Evolutionary conservation across 192 early-diverging fungal species (phyloP).

Genomic region (Entomortierella chlamydospora): DNA sequence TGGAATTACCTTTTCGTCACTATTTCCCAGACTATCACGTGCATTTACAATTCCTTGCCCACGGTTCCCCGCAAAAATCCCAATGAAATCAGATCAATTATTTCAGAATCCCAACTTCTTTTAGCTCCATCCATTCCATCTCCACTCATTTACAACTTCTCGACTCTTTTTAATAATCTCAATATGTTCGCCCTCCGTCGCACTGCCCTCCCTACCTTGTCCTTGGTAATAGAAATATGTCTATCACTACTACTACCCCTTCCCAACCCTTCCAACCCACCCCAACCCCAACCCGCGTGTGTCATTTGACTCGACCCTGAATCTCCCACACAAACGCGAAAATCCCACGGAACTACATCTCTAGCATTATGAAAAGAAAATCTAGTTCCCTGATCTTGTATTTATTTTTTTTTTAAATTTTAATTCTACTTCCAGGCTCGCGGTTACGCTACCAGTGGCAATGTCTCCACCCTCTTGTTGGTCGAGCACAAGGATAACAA

Average conservation of each 20-base stretch:
- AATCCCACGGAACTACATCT: not conserved
- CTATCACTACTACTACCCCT: too few relatives aligned
- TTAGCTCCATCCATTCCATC: constrained; percentile 3
- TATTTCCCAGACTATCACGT: not conserved
- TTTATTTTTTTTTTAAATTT: not conserved
- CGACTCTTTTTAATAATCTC: not conserved
- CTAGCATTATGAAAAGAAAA: not conserved
- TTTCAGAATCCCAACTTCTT: not conserved
- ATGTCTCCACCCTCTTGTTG: constrained; percentile 83
- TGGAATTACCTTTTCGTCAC: too few relatives aligned
- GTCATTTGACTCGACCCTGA: constrained; percentile 3
- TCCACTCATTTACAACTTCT: constrained; percentile 7
- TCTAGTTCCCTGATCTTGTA: not conserved
- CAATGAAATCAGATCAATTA: constrained; percentile 6
- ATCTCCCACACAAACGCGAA: constrained; percentile 4
- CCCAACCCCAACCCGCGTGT: not conserved
- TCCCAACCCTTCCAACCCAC: not conserved
- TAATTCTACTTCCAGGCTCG: constrained; percentile 39
- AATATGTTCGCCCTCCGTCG: constrained; percentile 52
- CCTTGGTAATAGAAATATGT: too few relatives aligned
- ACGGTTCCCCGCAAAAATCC: constrained; percentile 15
- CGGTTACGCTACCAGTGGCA: constrained; percentile 62
- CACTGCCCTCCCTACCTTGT: constrained; percentile 40
- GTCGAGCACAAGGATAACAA: constrained; percentile 89
- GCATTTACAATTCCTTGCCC: not conserved